Percentiles rank a stretch among this genome's conserved stretches.
Evolutionary conservation across 75 land plant species (phyloP).

Genomic region (Azolla pinnata): DNA sequence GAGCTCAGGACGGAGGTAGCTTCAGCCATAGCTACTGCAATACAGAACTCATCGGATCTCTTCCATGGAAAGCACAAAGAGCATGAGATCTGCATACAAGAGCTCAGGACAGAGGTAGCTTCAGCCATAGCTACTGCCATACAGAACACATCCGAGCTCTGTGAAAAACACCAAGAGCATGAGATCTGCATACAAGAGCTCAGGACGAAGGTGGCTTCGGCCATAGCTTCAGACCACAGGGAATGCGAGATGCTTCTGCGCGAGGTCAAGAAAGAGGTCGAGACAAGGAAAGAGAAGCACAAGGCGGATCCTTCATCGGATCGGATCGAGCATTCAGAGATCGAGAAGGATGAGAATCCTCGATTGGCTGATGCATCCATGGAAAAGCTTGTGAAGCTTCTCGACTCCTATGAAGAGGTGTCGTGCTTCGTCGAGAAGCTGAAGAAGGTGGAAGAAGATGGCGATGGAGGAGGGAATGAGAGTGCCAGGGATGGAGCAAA

Average conservation of each 20-base stretch:
- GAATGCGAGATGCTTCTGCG: neutral
- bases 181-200: no score
- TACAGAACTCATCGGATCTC: no score
- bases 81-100: neutral
- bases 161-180: neutral
- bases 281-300: no score
- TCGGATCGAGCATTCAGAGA: no score
- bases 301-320: slow-evolving; percentile 7
- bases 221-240: neutral
- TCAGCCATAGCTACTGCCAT: neutral
- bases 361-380: neutral
- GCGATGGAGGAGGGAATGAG: neutral
- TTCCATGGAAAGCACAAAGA: neutral
- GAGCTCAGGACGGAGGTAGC: neutral
- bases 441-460: slow-evolving; percentile 3
- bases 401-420: slow-evolving; percentile 1
- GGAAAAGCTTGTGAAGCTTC: slow-evolving; percentile 1
- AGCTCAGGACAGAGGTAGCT: no score
- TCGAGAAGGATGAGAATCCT: slow-evolving; percentile 9
- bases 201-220: neutral
- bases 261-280: no score
- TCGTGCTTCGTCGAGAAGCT: neutral
- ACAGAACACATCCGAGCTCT: neutral
- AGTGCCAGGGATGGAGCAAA: no score
- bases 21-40: neutral